Conservation (phyloP, 441 rosid species). For the Euphorbia schlechtendalii region DNA sequence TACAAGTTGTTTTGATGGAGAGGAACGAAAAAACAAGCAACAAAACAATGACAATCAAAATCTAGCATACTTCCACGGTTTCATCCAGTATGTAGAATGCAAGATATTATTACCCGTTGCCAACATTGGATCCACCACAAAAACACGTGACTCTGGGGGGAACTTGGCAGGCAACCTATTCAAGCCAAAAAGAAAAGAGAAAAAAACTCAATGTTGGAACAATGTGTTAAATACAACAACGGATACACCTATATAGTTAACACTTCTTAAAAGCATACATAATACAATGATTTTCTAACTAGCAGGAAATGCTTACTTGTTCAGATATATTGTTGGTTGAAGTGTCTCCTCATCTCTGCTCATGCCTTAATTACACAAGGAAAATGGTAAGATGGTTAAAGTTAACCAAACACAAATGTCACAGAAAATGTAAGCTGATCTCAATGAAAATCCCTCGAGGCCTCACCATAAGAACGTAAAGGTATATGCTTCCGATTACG, state of each 20-base stretch:
- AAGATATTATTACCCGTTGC: conserved; percentile 59
- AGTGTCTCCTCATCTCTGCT: conserved; percentile 85
- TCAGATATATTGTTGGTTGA: conserved; percentile 67
- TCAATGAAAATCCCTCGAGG: conserved; percentile 2
- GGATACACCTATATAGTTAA: too few species aligned
- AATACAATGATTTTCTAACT: too few species aligned
- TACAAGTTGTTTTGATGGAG: background rate
- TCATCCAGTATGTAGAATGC: background rate
- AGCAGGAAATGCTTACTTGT: too few species aligned
- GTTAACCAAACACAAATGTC: background rate
- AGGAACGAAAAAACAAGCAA: background rate
- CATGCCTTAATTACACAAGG: conserved; percentile 40
- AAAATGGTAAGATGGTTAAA: conserved; percentile 7
- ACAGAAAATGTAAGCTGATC: background rate
- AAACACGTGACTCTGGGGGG: conserved; percentile 55
- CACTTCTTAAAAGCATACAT: too few species aligned
- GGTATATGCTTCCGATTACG: background rate
- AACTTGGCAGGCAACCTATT: conserved; percentile 74
- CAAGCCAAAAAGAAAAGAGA: too few species aligned
- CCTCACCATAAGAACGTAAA: background rate
- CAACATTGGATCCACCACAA: conserved; percentile 85
- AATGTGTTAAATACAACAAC: too few species aligned
- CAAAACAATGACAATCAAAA: background rate
- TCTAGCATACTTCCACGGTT: background rate
- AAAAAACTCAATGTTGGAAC: too few species aligned